These are phyloP conservation scores for Trichocladium antarcticum DNA, from an alignment of 495 filamentous ascomycete species.

Conservation along the genomic window DNA sequence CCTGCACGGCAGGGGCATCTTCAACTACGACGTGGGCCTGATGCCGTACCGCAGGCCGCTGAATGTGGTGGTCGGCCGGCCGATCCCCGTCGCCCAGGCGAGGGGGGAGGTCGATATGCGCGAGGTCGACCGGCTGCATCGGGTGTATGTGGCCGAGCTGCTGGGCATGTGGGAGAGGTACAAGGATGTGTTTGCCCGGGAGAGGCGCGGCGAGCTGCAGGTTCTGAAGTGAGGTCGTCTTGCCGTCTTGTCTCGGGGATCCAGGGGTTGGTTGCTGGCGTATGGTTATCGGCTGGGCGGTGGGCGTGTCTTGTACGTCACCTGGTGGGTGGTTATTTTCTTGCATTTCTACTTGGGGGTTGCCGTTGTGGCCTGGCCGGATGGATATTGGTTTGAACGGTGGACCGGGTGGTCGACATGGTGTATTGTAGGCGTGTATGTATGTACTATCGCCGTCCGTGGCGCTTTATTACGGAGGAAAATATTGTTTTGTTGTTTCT, in stretches of 20 bases:
- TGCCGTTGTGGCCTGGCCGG: too few relatives aligned
- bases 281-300: background rate
- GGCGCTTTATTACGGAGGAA: too few relatives aligned
- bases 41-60: constrained; percentile 85
- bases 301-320: background rate
- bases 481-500: too few relatives aligned
- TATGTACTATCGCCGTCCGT: too few relatives aligned
- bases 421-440: too few relatives aligned
- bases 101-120: constrained; percentile 44
- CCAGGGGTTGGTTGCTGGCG: background rate
- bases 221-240: constrained; percentile 52
- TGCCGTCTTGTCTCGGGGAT: background rate
- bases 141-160: constrained; percentile 66
- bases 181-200: constrained; percentile 73
- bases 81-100: constrained; percentile 51
- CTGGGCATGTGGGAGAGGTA: constrained; percentile 73
- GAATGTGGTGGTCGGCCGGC: constrained; percentile 77
- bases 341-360: background rate
- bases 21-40: constrained; percentile 93
- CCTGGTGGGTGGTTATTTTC: background rate
- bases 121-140: constrained; percentile 74
- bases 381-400: too few relatives aligned
- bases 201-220: constrained; percentile 61
- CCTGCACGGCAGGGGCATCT: constrained; percentile 82
- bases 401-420: too few relatives aligned